Conservation (phyloP, 2,329 filamentous ascomycete genomes). For the Alternaria brassicae region DNA sequence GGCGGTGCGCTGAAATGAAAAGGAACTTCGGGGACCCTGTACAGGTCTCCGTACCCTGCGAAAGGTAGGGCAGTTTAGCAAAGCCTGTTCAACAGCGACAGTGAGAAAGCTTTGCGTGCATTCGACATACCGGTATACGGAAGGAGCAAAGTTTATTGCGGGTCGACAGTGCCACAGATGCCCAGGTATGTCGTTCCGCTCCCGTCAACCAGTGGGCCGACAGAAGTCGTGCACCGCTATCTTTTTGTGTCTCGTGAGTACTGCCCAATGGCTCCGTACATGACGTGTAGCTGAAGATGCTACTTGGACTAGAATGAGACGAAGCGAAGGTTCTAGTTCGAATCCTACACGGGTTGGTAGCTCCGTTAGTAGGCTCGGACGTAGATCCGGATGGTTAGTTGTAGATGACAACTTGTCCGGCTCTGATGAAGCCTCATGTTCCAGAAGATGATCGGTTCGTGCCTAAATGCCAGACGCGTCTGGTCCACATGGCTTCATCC, state of each 20-base stretch:
- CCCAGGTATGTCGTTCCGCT: conserved; percentile 23
- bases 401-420: conserved; percentile 21
- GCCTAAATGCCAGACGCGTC: conserved; percentile 18
- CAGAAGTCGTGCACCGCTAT: conserved; percentile 25
- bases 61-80: conserved; percentile 18
- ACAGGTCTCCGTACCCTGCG: conserved; percentile 9
- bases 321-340: conserved; percentile 28
- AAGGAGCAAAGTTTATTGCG: conserved; percentile 28
- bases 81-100: conserved; percentile 7
- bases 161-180: conserved; percentile 32
- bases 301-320: conserved; percentile 18
- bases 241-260: conserved; percentile 27
- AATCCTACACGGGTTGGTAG: conserved; percentile 26
- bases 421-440: conserved; percentile 25
- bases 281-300: conserved; percentile 17
- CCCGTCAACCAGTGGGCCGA: conserved; percentile 30
- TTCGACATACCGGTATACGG: conserved; percentile 5
- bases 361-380: conserved; percentile 35
- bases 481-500: conserved; percentile 24
- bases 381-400: conserved; percentile 39
- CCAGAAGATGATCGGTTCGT: conserved; percentile 25
- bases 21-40: conserved; percentile 17
- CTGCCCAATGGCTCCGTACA: conserved; percentile 27
- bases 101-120: background rate
- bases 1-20: conserved; percentile 19